phyloP scores from a whole-genome alignment of 2,329 filamentous ascomycete species.

The Tolypocladium tundrense region DNA sequence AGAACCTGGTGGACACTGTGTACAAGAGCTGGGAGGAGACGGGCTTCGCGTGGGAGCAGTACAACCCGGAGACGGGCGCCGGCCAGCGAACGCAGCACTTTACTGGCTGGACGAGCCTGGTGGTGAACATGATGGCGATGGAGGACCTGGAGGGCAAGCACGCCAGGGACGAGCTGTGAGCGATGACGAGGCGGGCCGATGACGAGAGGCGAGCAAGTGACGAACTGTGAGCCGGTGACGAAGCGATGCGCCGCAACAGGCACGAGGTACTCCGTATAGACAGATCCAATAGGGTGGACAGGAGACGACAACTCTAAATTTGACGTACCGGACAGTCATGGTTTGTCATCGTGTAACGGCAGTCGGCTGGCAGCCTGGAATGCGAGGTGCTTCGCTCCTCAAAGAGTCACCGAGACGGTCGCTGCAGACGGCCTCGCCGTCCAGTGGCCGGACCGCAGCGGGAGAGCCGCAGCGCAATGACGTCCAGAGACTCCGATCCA shows the following conservation, averaged over 20 bases:
- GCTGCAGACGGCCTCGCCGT: background rate
- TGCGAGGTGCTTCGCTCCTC: too few species aligned
- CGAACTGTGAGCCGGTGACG: slow-evolving; percentile 29
- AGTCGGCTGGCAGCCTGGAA: background rate
- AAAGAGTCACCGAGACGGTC: background rate
- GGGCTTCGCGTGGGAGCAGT: slow-evolving; percentile 98
- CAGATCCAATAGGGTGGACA: background rate
- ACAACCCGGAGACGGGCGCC: slow-evolving; percentile 81
- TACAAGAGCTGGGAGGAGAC: slow-evolving; percentile 82
- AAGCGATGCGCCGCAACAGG: background rate
- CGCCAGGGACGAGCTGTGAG: slow-evolving; percentile 37
- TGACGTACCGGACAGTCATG: background rate
- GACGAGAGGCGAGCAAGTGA: slow-evolving; percentile 15
- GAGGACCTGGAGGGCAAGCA: slow-evolving; percentile 47
- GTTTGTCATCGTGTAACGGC: background rate
- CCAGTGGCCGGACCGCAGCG: background rate
- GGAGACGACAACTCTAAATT: background rate
- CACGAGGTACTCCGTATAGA: background rate
- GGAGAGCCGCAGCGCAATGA: background rate
- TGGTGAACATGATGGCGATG: slow-evolving; percentile 97
- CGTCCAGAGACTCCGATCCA: background rate
- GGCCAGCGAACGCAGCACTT: slow-evolving; percentile 98
- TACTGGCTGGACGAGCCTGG: slow-evolving; percentile 96
- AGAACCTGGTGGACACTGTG: slow-evolving; percentile 81
- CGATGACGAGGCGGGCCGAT: too few species aligned